Conservation (phyloP, 352 stramenopile genomes). For the Pythium insidiosum region DNA sequence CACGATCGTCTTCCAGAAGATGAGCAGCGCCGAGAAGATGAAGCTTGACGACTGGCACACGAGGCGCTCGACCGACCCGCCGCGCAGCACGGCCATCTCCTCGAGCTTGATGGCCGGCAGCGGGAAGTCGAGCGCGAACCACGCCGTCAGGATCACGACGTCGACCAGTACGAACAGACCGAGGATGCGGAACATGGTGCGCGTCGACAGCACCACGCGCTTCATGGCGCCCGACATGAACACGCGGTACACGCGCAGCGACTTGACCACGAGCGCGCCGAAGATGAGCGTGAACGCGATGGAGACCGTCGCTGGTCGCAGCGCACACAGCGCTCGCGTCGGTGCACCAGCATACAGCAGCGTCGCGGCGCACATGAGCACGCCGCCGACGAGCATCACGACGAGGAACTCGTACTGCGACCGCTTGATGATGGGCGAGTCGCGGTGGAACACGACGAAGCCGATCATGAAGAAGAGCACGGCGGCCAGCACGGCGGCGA, state of each 20-base stretch:
- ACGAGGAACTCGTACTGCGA: conserved; percentile 60
- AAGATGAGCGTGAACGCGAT: neutral
- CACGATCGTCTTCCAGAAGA: neutral
- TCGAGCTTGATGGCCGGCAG: neutral
- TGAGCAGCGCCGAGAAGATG: neutral
- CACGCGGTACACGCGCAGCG: neutral
- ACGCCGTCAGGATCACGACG: neutral
- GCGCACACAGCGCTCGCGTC: conserved; percentile 20
- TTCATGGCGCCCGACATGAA: neutral
- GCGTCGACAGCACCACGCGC: neutral
- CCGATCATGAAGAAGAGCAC: conserved; percentile 13
- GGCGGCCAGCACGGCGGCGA: conserved; percentile 26
- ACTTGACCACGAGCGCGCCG: neutral
- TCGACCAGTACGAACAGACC: neutral
- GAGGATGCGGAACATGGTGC: neutral
- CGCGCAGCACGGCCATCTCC: neutral
- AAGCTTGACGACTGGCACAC: neutral
- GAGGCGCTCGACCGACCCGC: neutral
- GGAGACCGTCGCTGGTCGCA: neutral
- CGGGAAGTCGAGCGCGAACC: neutral
- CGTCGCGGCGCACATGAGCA: conserved; percentile 31
- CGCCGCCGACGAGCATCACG: conserved; percentile 36
- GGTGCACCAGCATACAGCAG: conserved; percentile 36
- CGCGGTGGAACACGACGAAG: neutral
- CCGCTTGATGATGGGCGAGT: conserved; percentile 42